Conservation (phyloP, 495 filamentous ascomycete species). For the Penicillium tannophilum region DNA sequence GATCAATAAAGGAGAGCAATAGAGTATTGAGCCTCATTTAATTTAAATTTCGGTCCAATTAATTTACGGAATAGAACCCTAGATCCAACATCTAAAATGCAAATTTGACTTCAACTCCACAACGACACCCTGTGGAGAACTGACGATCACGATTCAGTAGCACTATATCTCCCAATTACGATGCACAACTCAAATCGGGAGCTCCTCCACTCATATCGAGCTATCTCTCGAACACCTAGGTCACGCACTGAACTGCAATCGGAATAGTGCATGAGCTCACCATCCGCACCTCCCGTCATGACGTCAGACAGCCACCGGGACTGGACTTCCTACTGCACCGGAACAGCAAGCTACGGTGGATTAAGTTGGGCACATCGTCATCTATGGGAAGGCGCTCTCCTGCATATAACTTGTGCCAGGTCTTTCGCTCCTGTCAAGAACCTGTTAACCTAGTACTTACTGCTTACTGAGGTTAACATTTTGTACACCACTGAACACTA, state of each 20-base stretch:
- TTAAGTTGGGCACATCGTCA: conserved; percentile 32
- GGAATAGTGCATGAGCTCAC: conserved; percentile 16
- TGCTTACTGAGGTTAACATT: not conserved
- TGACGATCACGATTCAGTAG: conserved; percentile 34
- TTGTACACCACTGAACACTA: not conserved
- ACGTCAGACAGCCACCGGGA: conserved; percentile 29
- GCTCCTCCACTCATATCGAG: conserved; percentile 2
- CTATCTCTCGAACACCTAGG: not conserved
- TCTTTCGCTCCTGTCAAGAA: not conserved
- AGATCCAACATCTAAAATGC: too few species aligned
- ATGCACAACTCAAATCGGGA: not conserved
- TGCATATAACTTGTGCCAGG: conserved; percentile 1
- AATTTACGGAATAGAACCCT: too few species aligned
- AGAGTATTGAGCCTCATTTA: too few species aligned
- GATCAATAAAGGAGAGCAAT: too few species aligned
- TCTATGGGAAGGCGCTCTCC: conserved; percentile 24
- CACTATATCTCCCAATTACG: not conserved
- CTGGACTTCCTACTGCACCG: conserved; percentile 18
- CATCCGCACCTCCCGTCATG: conserved; percentile 32
- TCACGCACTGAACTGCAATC: conserved; percentile 24
- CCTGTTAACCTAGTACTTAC: not conserved
- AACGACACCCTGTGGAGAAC: conserved; percentile 17
- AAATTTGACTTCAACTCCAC: not conserved
- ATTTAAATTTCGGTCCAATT: too few species aligned
- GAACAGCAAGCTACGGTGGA: conserved; percentile 3